Conservation (phyloP, 345 rosid species). For the Psidium guajava region DNA sequence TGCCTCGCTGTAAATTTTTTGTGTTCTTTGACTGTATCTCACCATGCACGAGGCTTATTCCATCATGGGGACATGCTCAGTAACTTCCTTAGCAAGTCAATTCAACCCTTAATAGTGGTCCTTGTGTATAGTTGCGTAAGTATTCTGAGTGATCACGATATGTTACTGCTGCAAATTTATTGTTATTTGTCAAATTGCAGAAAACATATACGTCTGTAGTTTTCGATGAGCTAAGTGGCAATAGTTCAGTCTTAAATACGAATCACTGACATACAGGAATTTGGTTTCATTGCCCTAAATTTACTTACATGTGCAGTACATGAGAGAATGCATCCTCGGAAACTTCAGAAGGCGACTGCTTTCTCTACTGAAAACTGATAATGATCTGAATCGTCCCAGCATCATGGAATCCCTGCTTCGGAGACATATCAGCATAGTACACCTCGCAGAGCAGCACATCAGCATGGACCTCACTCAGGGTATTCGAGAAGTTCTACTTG, state of each 20-base stretch:
- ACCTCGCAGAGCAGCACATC: slow-evolving; percentile 95
- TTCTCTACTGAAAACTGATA: slow-evolving; percentile 72
- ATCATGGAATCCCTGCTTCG: slow-evolving; percentile 69
- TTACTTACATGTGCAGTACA: slow-evolving; percentile 53
- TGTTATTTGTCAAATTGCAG: neutral
- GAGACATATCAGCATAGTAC: slow-evolving; percentile 86
- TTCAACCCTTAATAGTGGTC: neutral
- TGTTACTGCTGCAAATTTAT: neutral
- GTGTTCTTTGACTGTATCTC: neutral
- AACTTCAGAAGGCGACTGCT: slow-evolving; percentile 94
- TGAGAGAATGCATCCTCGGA: slow-evolving; percentile 96
- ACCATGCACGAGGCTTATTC: neutral
- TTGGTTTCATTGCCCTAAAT: neutral
- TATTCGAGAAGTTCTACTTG: slow-evolving; percentile 72
- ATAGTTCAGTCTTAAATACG: neutral
- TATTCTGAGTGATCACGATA: neutral
- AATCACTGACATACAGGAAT: neutral
- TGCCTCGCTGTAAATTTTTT: neutral
- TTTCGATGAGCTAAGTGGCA: neutral
- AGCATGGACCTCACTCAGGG: slow-evolving; percentile 99
- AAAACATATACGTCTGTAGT: neutral
- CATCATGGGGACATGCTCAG: neutral
- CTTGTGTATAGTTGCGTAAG: neutral
- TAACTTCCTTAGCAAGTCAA: neutral
- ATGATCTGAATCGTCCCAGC: slow-evolving; percentile 96